Percentiles rank a stretch among this genome's conserved stretches.
Conservation (phyloP, 148 eudicot genomes). For the Selenicereus undatus region DNA sequence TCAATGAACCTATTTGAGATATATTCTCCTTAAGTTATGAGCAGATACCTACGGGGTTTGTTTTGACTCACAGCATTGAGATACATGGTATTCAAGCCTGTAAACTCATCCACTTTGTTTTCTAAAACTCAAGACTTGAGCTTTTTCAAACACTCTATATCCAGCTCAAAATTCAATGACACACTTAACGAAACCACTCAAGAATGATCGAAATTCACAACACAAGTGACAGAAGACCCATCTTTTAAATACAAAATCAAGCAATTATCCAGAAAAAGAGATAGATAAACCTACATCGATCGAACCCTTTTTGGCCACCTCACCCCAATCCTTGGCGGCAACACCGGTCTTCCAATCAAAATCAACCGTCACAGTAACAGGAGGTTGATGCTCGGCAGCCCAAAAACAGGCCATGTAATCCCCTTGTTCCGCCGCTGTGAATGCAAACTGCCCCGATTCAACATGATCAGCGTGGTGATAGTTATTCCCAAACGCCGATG, state of each 20-base stretch:
- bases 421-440: slow-evolving; percentile 73
- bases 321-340: slow-evolving; percentile 89
- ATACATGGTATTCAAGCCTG: neutral
- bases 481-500: slow-evolving; percentile 58
- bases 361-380: slow-evolving; percentile 54
- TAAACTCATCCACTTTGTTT: neutral
- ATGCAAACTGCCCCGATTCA: slow-evolving; percentile 72
- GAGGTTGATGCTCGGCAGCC: slow-evolving; percentile 57
- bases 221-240: neutral
- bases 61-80: neutral
- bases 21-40: neutral
- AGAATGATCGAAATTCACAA: neutral
- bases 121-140: neutral
- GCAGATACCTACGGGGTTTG: neutral
- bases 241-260: neutral
- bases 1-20: neutral
- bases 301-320: slow-evolving; percentile 75
- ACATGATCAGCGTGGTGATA: slow-evolving; percentile 66
- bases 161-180: slow-evolving; percentile 1
- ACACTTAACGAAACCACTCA: neutral
- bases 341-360: slow-evolving; percentile 91
- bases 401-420: slow-evolving; percentile 88
- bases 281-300: slow-evolving; percentile 57
- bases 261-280: neutral
- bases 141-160: neutral